These are phyloP conservation scores for Cymbopogon citratus DNA, from an alignment of 176 grass and related monocot species.

Conservation along the genomic window DNA sequence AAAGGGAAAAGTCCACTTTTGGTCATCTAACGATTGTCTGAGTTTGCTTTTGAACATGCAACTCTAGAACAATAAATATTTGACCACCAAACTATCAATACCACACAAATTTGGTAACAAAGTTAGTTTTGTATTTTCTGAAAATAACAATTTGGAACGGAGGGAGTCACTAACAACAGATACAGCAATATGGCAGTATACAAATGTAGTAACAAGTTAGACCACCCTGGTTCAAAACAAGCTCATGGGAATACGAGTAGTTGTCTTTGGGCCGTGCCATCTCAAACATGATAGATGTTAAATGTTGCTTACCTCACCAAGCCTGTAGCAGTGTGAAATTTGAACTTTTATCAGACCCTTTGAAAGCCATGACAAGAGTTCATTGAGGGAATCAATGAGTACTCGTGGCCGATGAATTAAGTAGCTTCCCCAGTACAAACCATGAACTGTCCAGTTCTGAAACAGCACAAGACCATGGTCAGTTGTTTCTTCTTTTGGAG, in stretches of 20 bases:
- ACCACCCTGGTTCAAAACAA: not conserved
- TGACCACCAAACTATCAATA: not conserved
- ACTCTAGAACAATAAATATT: not conserved
- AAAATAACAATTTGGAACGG: not conserved
- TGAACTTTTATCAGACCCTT: constrained; percentile 69
- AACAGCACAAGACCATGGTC: constrained; percentile 25
- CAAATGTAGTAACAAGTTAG: not conserved
- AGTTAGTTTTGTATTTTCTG: not conserved
- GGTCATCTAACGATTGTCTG: not conserved
- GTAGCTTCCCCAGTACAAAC: constrained; percentile 92
- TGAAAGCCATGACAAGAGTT: constrained; percentile 83
- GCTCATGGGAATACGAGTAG: not conserved
- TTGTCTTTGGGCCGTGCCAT: not conserved
- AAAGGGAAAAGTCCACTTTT: not conserved
- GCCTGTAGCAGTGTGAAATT: constrained; percentile 65
- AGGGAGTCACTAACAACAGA: not conserved
- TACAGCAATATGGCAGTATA: not conserved
- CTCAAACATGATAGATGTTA: not conserved
- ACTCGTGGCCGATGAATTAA: constrained; percentile 48
- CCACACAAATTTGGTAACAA: not conserved
- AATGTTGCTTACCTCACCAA: constrained; percentile 55
- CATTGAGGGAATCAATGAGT: constrained; percentile 66
- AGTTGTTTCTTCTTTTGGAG: not conserved
- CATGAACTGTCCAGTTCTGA: constrained; percentile 97
- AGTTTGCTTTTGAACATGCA: not conserved